Evolutionary conservation across 768 basidiomycete genomes (phyloP), one percentile per base, ranked within the genome.

Genomic region (Podaxis mareebaensis): DNA sequence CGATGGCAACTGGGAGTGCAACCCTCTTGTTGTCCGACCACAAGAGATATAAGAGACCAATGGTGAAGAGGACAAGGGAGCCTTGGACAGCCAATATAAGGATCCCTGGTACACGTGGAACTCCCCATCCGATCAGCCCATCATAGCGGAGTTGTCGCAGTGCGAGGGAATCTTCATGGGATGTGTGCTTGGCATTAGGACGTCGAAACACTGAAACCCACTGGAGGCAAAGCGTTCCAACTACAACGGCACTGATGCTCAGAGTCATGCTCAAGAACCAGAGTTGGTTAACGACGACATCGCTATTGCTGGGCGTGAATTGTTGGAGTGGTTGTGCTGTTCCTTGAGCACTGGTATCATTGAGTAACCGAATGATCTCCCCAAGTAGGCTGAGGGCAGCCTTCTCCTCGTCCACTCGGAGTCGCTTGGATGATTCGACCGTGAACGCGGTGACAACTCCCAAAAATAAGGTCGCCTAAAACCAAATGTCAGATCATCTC

Each of bases 221-320:
- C 38, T 64, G 63, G 6, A 64, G 49, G 20, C 63, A 64, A 5
- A 64, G 58, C 12, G 52, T 64, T 3, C 56, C 63, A 3, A 51
- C 40, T 22, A 53, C 38, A 36, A 57, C 58, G 7, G 58, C 63
- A n/a, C 53, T 36, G 26, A 64, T 36, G 46, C 63, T 64, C 46
- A 64, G 10, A 28, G 56, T 58, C 56, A 64, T 52, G 6, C 63
- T 64, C 22, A 64, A 28, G 24, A 64, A 64, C 62, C 56, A 64
- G 39, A 64, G 8, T 33, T 58, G 58, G 22, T 64, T 64, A 10
- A 64, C 53, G 13, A 62, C 44, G 12, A 62, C 17, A 7, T 62
- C 53, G 12, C 48, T 38, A 3, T 46, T 28, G 11, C 12, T 22
- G 40, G 61, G 53, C 8, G 0, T 7, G 33, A 36, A 39, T 52